Evolutionary conservation across 768 basidiomycete genomes (phyloP), one percentile per base, ranked within the genome.

Genomic region (Amanita thiersii): DNA sequence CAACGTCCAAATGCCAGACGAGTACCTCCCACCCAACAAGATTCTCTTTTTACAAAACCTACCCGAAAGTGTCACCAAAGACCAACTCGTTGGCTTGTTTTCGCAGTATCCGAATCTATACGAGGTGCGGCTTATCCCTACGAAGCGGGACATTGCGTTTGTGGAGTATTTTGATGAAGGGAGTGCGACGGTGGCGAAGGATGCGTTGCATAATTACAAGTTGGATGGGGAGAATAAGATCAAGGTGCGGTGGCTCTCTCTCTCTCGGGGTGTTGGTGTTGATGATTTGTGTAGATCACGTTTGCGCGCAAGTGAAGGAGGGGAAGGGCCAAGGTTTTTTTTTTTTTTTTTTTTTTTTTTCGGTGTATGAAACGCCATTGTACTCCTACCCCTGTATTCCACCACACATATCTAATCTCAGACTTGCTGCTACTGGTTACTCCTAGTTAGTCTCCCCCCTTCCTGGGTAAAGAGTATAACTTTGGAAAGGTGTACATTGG

Each of bases 11-110:
- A 96, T 98, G 91, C 93, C 94, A 29, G 96, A 99, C 81, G 96
- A 99, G 61, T 98, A 97, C 61, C 77, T 99, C 5, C 96, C 96
- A 1, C 94, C 96, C 28, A 99, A 99, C 83, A 92, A 93, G 61
- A 94, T 98, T 62, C 75, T 99, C 39, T 99, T 99, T 76, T 60
- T 99, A 50, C 96, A 99, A 64, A 97, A 97, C 58, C 70, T 99
- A 17, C 92, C 93, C 14, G 91, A 96, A 56, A 83, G 63, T 30
- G 91, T 92, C 50, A 91, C 85, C 41, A 92, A 94, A 57, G 93
- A 96, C 40, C 83, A 87, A 55, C 82, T 99, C 47, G 77, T 85
- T 61, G 79, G 80, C 1, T 70, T 98, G 17, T 98, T 99, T 68
- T 83, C 87, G 46, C 86, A 90, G 90, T 93, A 96, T 64, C 88